These are phyloP conservation scores for Pseudogymnoascus pannorum DNA, from an alignment of 2,329 filamentous ascomycete genomes.

Conservation along the genomic window DNA sequence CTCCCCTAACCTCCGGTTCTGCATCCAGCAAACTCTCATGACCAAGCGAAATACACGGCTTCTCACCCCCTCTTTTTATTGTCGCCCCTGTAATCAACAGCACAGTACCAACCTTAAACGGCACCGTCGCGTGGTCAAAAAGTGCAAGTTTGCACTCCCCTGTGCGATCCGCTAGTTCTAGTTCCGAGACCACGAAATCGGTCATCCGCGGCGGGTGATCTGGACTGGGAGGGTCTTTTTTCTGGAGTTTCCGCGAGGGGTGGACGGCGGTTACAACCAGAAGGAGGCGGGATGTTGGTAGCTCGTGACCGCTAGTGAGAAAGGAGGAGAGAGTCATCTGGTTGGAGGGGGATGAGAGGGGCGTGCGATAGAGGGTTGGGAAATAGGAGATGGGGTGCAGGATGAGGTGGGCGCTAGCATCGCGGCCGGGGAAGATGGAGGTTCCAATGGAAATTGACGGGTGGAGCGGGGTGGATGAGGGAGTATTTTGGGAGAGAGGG, in stretches of 20 bases:
- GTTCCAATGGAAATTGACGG: conserved; percentile 42
- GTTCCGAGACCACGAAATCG: background rate
- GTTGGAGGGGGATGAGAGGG: conserved; percentile 36
- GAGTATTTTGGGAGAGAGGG: conserved; percentile 34
- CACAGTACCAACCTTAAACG: background rate
- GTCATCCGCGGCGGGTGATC: background rate
- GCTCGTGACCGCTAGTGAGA: conserved; percentile 45
- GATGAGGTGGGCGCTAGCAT: conserved; percentile 45
- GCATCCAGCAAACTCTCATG: conserved; percentile 45
- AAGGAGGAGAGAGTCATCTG: conserved; percentile 36
- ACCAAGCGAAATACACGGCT: conserved; percentile 29
- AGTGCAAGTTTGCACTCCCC: background rate
- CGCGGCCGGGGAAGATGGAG: conserved; percentile 51
- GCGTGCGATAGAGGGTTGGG: conserved; percentile 36
- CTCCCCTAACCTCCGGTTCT: conserved; percentile 46
- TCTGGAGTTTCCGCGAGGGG: background rate
- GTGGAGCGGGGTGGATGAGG: conserved; percentile 29
- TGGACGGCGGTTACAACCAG: background rate
- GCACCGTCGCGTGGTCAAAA: background rate
- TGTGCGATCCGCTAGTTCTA: background rate
- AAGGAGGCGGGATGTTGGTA: conserved; percentile 20
- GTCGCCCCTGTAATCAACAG: background rate
- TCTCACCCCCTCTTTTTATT: conserved; percentile 1
- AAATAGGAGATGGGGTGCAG: conserved; percentile 43
- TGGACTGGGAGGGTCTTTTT: background rate